Percentiles rank a stretch among this genome's conserved stretches.
Conservation (phyloP, 176 grass and related monocot genomes). For the Pontederia crassipes region DNA sequence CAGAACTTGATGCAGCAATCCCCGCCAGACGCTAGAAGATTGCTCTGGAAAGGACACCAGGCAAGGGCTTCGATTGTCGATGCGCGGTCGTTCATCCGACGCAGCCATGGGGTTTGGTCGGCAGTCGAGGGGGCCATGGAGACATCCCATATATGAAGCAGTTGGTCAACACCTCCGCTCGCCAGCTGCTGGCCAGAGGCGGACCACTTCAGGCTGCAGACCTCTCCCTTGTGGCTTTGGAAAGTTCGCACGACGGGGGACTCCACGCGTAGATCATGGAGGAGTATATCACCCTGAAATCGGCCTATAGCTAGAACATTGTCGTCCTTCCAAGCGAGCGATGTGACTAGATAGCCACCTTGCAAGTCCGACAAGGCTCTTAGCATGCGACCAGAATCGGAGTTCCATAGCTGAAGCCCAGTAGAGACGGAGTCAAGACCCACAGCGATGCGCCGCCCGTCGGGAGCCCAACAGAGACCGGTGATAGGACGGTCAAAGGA, state of each 20-base stretch:
- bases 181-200: too few relatives aligned
- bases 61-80: constrained; percentile 2
- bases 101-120: constrained; percentile 7
- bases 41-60: constrained; percentile 6
- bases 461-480: constrained; percentile 5
- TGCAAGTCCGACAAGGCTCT: neutral
- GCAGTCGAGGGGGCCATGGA: constrained; percentile 4
- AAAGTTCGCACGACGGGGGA: neutral
- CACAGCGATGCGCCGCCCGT: neutral
- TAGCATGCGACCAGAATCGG: neutral
- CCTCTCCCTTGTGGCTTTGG: neutral
- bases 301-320: constrained; percentile 1
- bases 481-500: neutral
- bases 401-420: constrained; percentile 2
- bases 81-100: neutral
- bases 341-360: neutral
- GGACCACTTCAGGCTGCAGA: neutral
- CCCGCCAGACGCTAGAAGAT: constrained; percentile 4
- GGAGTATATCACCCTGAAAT: neutral
- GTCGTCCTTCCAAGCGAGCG: constrained; percentile 3
- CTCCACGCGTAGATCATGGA: neutral
- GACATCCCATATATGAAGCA: neutral
- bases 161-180: too few relatives aligned
- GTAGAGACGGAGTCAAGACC: neutral
- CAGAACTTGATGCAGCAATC: constrained; percentile 9